Conservation (phyloP, 169 alveolate genomes). For the Eimeria tenella region DNA sequence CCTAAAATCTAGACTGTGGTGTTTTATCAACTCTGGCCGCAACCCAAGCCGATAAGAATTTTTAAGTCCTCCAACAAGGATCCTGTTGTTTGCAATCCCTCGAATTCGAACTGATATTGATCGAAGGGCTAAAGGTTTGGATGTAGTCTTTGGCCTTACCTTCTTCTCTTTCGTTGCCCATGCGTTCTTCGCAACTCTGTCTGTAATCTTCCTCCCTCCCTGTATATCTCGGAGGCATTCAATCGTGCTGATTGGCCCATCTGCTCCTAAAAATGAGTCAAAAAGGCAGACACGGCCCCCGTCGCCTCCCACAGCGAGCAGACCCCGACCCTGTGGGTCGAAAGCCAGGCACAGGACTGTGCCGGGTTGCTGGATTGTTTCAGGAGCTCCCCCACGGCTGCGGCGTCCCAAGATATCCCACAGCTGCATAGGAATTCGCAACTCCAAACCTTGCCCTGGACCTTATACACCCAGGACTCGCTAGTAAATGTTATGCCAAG, state of each 20-base stretch:
- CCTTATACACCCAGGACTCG: neutral
- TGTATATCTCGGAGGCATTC: constrained; percentile 85
- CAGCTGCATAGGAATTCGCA: constrained; percentile 80
- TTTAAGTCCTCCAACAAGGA: too few species aligned
- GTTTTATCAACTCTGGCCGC: too few species aligned
- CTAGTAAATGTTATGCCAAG: neutral
- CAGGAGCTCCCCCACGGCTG: constrained; percentile 90
- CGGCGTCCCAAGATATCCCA: constrained; percentile 90
- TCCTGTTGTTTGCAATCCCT: too few species aligned
- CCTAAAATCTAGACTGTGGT: neutral
- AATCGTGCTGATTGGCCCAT: constrained; percentile 45
- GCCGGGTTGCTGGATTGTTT: constrained; percentile 88
- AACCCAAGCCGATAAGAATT: too few species aligned
- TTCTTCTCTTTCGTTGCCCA: constrained; percentile 46
- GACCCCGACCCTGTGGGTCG: constrained; percentile 90
- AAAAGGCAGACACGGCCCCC: constrained; percentile 85
- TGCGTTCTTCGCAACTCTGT: constrained; percentile 80
- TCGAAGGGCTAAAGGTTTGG: too few species aligned
- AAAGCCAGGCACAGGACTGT: constrained; percentile 90
- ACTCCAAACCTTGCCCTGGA: neutral
- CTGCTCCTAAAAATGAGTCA: constrained; percentile 78
- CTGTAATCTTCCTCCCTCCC: constrained; percentile 80
- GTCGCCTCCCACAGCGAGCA: constrained; percentile 85
- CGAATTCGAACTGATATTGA: too few species aligned
- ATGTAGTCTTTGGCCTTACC: neutral